These are phyloP conservation scores for Mycena crocata DNA, from an alignment of 768 basidiomycete species.

Conservation along the genomic window DNA sequence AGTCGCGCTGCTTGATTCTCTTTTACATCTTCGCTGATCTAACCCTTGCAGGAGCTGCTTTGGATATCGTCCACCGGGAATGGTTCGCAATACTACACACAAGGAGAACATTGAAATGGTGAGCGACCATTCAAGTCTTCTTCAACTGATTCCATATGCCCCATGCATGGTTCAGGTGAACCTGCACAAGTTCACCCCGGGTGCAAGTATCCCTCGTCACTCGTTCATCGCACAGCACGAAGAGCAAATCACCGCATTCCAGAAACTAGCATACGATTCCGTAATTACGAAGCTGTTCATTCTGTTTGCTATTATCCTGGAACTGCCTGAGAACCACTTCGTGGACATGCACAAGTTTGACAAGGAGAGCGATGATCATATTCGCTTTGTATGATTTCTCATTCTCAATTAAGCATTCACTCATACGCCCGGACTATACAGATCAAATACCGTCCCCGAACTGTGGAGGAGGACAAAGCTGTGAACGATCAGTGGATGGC, in stretches of 20 bases:
- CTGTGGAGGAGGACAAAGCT: slow-evolving; percentile 52
- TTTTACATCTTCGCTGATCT: background rate
- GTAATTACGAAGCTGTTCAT: slow-evolving; percentile 45
- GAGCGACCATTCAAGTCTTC: background rate
- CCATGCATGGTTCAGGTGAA: slow-evolving; percentile 35
- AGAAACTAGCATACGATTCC: slow-evolving; percentile 41
- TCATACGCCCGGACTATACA: background rate
- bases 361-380: slow-evolving; percentile 44
- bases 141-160: background rate
- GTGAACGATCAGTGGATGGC: slow-evolving; percentile 58
- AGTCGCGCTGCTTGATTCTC: slow-evolving; percentile 7
- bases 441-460: slow-evolving; percentile 52
- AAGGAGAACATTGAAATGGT: slow-evolving; percentile 51
- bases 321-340: slow-evolving; percentile 58
- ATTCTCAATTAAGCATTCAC: background rate
- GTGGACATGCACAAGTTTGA: slow-evolving; percentile 53
- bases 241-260: slow-evolving; percentile 43
- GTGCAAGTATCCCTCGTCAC: slow-evolving; percentile 35
- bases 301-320: slow-evolving; percentile 54
- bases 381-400: slow-evolving; percentile 36
- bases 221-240: slow-evolving; percentile 25
- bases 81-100: slow-evolving; percentile 45
- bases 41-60: slow-evolving; percentile 37
- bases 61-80: slow-evolving; percentile 47
- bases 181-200: slow-evolving; percentile 47